Base-by-base conservation (phyloP, 129 eudicot genomes). In the Escallonia rubra region DNA sequence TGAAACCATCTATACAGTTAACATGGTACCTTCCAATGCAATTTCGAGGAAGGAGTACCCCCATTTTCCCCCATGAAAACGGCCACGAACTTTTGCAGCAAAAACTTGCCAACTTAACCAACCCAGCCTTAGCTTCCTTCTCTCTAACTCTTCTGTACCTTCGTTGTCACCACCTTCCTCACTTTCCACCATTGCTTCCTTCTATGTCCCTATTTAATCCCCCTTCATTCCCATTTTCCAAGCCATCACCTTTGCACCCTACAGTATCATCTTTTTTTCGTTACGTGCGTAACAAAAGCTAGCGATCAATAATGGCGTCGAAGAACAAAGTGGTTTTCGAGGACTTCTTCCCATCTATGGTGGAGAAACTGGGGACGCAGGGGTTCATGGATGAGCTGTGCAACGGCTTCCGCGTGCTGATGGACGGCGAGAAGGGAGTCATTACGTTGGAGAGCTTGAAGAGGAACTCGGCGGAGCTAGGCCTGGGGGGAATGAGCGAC, bases 391-490 rank as follows among this genome's bases (percentile, higher is more conserved):
- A 61, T 41, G 76, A 71, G 69, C 63, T 71, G 39, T 71, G 63
- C 34, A 71, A 51, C 12, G 76, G 76, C 69, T 71, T 61, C 51
- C 61, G 63, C 34, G 6, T 71, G 45, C 43, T 71, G 34, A 41
- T 71, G 68, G 76, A 71, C 23, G 43, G 15, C 7, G 53, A 63
- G 14, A 61, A 53, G 14, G 61, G 62, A 38, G 52, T 71, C 62
- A 71, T 71, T 42, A 71, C 76, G 2, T 52, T 71, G 7, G 76
- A 71, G 69, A 71, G 76, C 69, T 53, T 71, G 62, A 61, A 53
- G 59, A 54, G 7, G 23, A 54, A 54, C 59, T 54, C 59, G 7
- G 34, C 13, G 0, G 4, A 4, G 59, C n/a, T 54, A n/a, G 59
- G 59, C 3, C 34, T 54, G 59, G 23, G 14, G 59, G 59, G 2